Evolutionary conservation across 2,329 filamentous ascomycete species (phyloP), one percentile per base, ranked within the genome.

Genomic region (Xylaria sp.): DNA sequence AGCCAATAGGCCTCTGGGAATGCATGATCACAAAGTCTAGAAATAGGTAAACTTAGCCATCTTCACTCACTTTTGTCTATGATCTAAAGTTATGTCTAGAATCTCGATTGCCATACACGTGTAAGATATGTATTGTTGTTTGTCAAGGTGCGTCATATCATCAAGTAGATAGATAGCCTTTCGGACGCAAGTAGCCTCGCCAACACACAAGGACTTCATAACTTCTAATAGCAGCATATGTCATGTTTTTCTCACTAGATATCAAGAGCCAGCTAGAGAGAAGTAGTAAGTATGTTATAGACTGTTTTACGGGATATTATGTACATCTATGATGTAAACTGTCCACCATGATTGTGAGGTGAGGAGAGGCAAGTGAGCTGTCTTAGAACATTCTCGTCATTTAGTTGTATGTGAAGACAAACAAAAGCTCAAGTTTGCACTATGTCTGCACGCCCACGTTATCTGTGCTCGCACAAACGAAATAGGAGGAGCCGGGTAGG

Each of bases 1-100:
- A 70, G 61, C 69, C 69, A 71, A 46, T 64, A 64, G 66, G 64
- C 68, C 58, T 48, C 63, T 54, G 3, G 36, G 54, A 31, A 33
- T 65, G 60, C 49, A 33, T 38, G 46, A 57, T 54, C 63, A n/a
- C 28, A 58, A 20, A 53, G 38, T 11, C 15, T 20, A 63, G 33
- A 11, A 58, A 57, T 62, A 53, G 42, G 38, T 13, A 15, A n/a
- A 26, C 4, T 23, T 3, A 17, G 15, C 6, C 44, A 40, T 53
- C n/a, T 42, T n/a, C 53, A 51, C 26, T 58, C 11, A 28, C 3
- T 51, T 31, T n/a, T n/a, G n/a, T n/a, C n/a, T n/a, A n/a, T n/a
- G 3, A 10, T 46, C 3, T 1, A 46, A 46, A 46, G 3, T 9
- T 48, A 48, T 15, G 46, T 48, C 15, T 11, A 26, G 10, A 6